These are phyloP conservation scores for Hondaea fermentalgiana DNA, from an alignment of 108 stramenopile species.

Conservation along the genomic window DNA sequence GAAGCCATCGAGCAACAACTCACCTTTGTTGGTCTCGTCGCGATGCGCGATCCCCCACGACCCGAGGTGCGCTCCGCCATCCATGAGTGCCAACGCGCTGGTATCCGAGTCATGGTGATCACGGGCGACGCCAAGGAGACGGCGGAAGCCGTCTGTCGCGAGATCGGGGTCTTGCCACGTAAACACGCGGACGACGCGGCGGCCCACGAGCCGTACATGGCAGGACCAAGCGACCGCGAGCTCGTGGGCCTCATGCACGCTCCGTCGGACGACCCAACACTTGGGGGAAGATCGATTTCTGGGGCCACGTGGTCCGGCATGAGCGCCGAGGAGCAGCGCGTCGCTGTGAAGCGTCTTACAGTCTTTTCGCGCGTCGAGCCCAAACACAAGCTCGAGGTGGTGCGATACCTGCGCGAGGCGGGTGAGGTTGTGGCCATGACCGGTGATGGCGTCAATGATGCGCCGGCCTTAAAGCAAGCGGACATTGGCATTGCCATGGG, in stretches of 20 bases:
- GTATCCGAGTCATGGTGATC: slow-evolving; percentile 95
- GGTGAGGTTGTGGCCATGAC: slow-evolving; percentile 94
- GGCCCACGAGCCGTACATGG: not conserved
- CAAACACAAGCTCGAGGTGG: slow-evolving; percentile 87
- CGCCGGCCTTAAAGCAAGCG: slow-evolving; percentile 93
- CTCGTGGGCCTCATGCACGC: not conserved
- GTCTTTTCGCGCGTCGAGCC: slow-evolving; percentile 96
- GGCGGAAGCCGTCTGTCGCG: slow-evolving; percentile 78
- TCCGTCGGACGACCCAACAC: not conserved
- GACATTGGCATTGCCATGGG: slow-evolving; percentile 92
- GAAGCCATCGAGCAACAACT: slow-evolving; percentile 76
- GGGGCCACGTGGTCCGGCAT: slow-evolving; percentile 43
- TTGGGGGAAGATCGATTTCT: not conserved
- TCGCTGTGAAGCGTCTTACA: slow-evolving; percentile 51
- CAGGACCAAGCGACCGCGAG: not conserved
- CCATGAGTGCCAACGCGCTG: slow-evolving; percentile 67
- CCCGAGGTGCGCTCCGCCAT: slow-evolving; percentile 93
- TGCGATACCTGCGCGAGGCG: slow-evolving; percentile 83
- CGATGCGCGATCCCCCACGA: slow-evolving; percentile 95
- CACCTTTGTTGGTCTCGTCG: slow-evolving; percentile 82
- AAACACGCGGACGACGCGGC: not conserved
- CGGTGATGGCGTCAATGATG: slow-evolving; percentile 97
- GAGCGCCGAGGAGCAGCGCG: slow-evolving; percentile 27
- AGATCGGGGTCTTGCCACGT: slow-evolving; percentile 59
- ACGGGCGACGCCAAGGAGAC: slow-evolving; percentile 95